Evolutionary conservation across 2,329 filamentous ascomycete species (phyloP).

Genomic region (Penicillium brevicompactum): DNA sequence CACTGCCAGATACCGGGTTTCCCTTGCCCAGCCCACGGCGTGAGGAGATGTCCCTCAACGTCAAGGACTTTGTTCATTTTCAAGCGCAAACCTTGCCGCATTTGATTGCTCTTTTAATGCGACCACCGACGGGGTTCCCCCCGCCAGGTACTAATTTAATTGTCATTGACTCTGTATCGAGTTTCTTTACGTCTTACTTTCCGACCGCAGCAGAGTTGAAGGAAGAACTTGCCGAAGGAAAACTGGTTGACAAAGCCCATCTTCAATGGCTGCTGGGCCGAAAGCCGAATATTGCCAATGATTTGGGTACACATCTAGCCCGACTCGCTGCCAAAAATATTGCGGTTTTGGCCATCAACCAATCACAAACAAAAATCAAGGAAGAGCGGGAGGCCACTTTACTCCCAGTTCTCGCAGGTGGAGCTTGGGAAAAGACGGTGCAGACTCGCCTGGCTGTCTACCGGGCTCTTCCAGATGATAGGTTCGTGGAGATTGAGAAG

Average conservation of each 20-base stretch:
- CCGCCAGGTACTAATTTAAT: constrained; percentile 66
- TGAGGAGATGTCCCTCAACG: constrained; percentile 45
- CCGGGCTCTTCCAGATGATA: constrained; percentile 65
- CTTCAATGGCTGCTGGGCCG: constrained; percentile 37
- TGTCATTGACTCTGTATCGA: constrained; percentile 76
- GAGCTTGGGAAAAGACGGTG: constrained; percentile 78
- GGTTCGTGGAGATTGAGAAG: constrained; percentile 68
- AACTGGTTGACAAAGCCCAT: constrained; percentile 45
- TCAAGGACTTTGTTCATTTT: constrained; percentile 66
- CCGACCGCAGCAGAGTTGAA: constrained; percentile 56
- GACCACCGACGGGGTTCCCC: constrained; percentile 66
- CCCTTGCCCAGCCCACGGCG: constrained; percentile 53
- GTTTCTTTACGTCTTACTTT: constrained; percentile 75
- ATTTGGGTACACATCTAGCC: constrained; percentile 62
- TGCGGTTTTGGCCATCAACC: constrained; percentile 74
- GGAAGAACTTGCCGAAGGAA: constrained; percentile 27
- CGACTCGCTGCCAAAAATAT: constrained; percentile 74
- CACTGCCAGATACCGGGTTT: constrained; percentile 49
- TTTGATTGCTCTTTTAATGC: constrained; percentile 71
- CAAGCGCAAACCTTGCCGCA: constrained; percentile 62
- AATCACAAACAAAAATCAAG: constrained; percentile 80
- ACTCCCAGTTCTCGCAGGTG: constrained; percentile 72
- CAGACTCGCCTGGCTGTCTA: constrained; percentile 75
- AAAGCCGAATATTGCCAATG: constrained; percentile 65
- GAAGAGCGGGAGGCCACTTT: constrained; percentile 67